Conservation (phyloP, 2,329 filamentous ascomycete genomes). For the Sporothrix brunneoviolacea region DNA sequence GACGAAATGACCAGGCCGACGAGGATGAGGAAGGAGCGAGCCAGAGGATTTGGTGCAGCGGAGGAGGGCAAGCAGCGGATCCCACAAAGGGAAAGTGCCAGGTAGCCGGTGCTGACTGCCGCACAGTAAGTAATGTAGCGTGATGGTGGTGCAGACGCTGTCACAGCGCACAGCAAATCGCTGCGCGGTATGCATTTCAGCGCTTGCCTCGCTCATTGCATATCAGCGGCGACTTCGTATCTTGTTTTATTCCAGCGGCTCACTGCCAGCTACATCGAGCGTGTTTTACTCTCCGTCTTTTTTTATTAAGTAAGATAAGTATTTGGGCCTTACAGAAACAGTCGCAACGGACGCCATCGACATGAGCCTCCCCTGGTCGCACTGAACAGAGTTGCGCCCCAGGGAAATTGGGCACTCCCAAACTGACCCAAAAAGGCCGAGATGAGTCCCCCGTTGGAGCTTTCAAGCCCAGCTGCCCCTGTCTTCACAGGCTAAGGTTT, state of each 20-base stretch:
- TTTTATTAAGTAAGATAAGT: too few species aligned
- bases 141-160: constrained; percentile 5
- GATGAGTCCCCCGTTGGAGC: background rate
- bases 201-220: background rate
- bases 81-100: constrained; percentile 1
- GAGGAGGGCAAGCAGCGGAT: constrained; percentile 1
- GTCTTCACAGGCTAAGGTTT: background rate
- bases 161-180: background rate
- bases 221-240: too few species aligned
- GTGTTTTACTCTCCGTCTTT: too few species aligned
- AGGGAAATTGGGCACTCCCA: constrained; percentile 15
- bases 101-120: constrained; percentile 6
- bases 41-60: constrained; percentile 2
- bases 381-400: constrained; percentile 1
- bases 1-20: constrained; percentile 9
- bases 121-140: background rate
- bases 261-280: too few species aligned
- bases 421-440: background rate
- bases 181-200: background rate
- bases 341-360: background rate
- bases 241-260: too few species aligned
- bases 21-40: constrained; percentile 16
- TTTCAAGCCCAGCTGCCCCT: constrained; percentile 1
- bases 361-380: background rate
- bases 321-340: too few species aligned